Base-by-base conservation (phyloP, 2,329 filamentous ascomycete species). In the Macrophomina pseudophaseolina region DNA sequence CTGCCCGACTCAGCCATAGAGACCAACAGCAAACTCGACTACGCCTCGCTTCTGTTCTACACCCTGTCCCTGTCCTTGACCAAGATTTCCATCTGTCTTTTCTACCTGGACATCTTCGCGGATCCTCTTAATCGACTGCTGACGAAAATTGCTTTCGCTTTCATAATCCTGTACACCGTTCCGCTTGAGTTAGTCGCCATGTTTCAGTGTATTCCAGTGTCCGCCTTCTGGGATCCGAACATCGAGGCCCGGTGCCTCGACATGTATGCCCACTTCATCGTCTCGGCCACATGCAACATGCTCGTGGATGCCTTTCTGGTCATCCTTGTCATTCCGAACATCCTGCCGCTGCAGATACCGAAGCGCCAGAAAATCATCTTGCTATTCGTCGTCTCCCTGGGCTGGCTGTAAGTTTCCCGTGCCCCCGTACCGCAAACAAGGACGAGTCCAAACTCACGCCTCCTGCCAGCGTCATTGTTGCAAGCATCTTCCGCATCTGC, bases 401-500 rank as follows among this genome's bases (percentile, higher is more conserved):
- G 77, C 32, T 72, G 76, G 53, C 75, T 81, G 80, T 82, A 74
- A 71, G 78, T 42, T 3, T 32, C 9, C 28, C 28, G 23, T 16
- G 11, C 30, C n/a, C 6, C 23, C 16, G 6, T n/a, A 12, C 28
- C 28, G 12, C 9, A 40, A 38, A 35, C 12, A 4, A 9, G 14
- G 35, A 30, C 51, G 14, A n/a, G 5, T 11, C 16, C 32, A 5
- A 18, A 42, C 35, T 18, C 46, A 28, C 46, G 18, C 8, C 18
- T 6, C 33, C 1, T 38, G 5, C 33, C 52, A 82, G 79, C 58
- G 79, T 82, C 46, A 82, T 80, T 2, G 68, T 83, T 14, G 74
- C 82, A 66, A 81, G 79, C 66, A 76, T 80, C 28, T 70, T 83
- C 35, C 78, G 81, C 6, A 70, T 83, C 1, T 75, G 78, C 28